A percentile compares a stretch with the other conserved stretches of the same genome.
Evolutionary conservation across 176 grass and related monocot species (phyloP).

Genomic region (Miscanthus lutarioriparius): DNA sequence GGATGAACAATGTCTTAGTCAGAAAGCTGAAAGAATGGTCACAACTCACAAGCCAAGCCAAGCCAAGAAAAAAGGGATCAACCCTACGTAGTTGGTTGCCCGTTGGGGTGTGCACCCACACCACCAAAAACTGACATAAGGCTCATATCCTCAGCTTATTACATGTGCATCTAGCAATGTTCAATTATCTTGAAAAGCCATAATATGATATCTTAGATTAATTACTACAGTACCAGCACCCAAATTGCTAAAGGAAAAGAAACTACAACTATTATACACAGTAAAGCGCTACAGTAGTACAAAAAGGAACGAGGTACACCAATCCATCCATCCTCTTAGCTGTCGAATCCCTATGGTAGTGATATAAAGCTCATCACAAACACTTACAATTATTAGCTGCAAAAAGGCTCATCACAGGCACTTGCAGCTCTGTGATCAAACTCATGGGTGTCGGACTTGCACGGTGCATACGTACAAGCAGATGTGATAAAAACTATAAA

Average conservation of each 20-base stretch:
- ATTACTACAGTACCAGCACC: background rate
- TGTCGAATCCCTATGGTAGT: constrained; percentile 22
- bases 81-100: background rate
- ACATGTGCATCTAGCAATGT: background rate
- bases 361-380: constrained; percentile 32
- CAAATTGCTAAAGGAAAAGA: constrained; percentile 3
- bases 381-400: background rate
- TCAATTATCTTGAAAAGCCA: background rate
- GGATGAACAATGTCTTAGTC: background rate
- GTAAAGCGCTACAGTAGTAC: constrained; percentile 2
- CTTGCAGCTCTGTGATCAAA: background rate
- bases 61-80: background rate
- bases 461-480: background rate
- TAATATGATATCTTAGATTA: constrained; percentile 13
- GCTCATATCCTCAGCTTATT: constrained; percentile 5
- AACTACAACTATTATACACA: background rate
- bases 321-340: constrained; percentile 15
- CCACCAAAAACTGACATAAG: background rate
- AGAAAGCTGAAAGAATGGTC: background rate
- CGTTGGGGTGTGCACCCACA: background rate
- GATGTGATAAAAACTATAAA: constrained; percentile 16
- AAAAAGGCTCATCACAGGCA: constrained; percentile 3
- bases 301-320: background rate
- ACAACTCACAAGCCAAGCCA: background rate
- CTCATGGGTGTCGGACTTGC: constrained; percentile 38